phyloP scores from a whole-genome alignment of 371 early-diverging fungal species.

The Mortierella sp. region DNA sequence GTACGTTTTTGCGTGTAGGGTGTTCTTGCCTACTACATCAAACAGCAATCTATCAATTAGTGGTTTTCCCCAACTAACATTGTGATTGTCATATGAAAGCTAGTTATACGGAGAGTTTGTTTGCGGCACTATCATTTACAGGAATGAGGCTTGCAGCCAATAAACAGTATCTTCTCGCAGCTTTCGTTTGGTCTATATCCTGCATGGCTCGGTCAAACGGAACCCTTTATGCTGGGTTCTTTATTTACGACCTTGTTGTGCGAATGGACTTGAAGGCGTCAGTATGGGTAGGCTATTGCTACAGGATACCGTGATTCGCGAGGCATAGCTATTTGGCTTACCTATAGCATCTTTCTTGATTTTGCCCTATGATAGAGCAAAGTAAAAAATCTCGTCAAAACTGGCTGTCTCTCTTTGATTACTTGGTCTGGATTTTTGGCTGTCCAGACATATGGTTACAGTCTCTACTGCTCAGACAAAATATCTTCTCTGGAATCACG shows the following conservation, averaged over 20 bases:
- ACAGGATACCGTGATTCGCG: neutral
- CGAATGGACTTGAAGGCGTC: conserved; percentile 31
- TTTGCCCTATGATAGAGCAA: conserved; percentile 27
- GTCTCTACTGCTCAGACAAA: conserved; percentile 65
- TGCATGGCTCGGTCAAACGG: conserved; percentile 86
- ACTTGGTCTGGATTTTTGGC: conserved; percentile 69
- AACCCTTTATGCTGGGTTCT: conserved; percentile 84
- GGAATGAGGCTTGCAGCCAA: conserved; percentile 76
- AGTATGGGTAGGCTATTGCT: conserved; percentile 12
- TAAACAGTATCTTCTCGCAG: conserved; percentile 64
- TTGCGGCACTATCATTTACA: conserved; percentile 81
- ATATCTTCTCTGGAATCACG: conserved; percentile 52
- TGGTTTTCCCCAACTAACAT: neutral
- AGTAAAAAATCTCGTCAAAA: conserved; percentile 35
- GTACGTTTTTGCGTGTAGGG: conserved; percentile 50
- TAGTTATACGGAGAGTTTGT: conserved; percentile 90
- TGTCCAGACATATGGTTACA: conserved; percentile 82
- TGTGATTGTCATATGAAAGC: neutral
- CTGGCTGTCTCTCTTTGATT: conserved; percentile 59
- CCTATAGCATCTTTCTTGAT: neutral
- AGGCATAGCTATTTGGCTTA: neutral
- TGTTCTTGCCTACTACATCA: neutral
- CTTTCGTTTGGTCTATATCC: conserved; percentile 74
- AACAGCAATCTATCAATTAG: neutral
- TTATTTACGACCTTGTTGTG: conserved; percentile 72